Percentiles rank a stretch among this genome's conserved stretches.
Conservation (phyloP, 495 filamentous ascomycete genomes). For the Penicillium cinerascens region DNA sequence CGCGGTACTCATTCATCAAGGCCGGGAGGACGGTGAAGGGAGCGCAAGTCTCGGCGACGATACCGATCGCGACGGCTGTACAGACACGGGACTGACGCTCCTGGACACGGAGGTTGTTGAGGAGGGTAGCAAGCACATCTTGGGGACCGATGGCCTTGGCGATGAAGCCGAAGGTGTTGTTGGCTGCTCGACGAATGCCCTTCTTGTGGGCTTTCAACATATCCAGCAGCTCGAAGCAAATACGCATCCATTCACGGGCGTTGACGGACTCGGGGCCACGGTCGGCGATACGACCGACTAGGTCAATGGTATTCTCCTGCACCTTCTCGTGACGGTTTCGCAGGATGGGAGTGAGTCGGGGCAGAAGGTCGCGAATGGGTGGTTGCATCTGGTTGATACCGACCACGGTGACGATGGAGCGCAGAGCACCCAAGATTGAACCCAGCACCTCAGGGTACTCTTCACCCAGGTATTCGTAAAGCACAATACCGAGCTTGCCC, state of each 20-base stretch:
- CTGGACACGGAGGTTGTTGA: slow-evolving; percentile 95
- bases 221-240: slow-evolving; percentile 97
- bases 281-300: slow-evolving; percentile 97
- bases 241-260: slow-evolving; percentile 98
- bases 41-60: slow-evolving; percentile 99
- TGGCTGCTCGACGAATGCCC: slow-evolving; percentile 95
- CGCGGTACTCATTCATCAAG: slow-evolving; percentile 99
- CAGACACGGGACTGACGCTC: slow-evolving; percentile 98
- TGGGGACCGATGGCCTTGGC: slow-evolving; percentile 98
- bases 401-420: slow-evolving; percentile 96
- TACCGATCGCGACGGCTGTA: slow-evolving; percentile 97
- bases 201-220: slow-evolving; percentile 99
- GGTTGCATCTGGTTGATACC: slow-evolving; percentile 99
- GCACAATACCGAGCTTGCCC: slow-evolving; percentile 92
- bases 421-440: slow-evolving; percentile 90
- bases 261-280: slow-evolving; percentile 94
- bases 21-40: slow-evolving; percentile 99
- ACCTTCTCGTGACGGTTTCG: slow-evolving; percentile 99
- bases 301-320: slow-evolving; percentile 99
- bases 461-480: slow-evolving; percentile 98
- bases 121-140: slow-evolving; percentile 90
- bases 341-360: slow-evolving; percentile 91
- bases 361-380: slow-evolving; percentile 94
- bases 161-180: slow-evolving; percentile 99
- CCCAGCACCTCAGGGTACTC: slow-evolving; percentile 98